A percentile compares a stretch with the other conserved stretches of the same genome.
Conservation (phyloP, 2,329 filamentous ascomycete species). For the Coniosporium tulheliwenetii region DNA sequence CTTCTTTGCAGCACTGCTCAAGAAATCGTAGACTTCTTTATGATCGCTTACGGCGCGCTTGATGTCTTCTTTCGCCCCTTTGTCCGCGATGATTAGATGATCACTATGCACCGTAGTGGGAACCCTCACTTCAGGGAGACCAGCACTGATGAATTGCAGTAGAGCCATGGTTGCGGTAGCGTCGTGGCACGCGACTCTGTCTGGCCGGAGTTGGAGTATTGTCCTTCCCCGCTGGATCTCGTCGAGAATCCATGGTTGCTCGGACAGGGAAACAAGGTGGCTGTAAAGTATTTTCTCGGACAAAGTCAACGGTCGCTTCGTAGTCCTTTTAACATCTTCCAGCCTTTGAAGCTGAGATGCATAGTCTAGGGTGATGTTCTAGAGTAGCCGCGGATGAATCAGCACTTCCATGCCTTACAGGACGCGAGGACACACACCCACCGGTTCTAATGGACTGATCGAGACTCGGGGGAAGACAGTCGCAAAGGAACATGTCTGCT, state of each 20-base stretch:
- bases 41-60: conserved; percentile 13
- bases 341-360: too few species aligned
- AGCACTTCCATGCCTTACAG: too few species aligned
- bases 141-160: conserved; percentile 26
- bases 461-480: too few species aligned
- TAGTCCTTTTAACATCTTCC: too few species aligned
- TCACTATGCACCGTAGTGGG: conserved; percentile 26
- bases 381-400: too few species aligned
- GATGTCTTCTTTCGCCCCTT: conserved; percentile 16
- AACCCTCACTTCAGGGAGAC: conserved; percentile 19
- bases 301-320: conserved; percentile 15
- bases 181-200: conserved; percentile 27
- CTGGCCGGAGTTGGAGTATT: conserved; percentile 20
- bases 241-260: conserved; percentile 4
- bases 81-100: conserved; percentile 21
- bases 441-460: too few species aligned
- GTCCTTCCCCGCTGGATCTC: conserved; percentile 22
- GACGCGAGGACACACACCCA: too few species aligned
- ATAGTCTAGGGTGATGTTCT: too few species aligned
- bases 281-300: conserved; percentile 26
- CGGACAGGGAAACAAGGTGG: conserved; percentile 15
- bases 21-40: conserved; percentile 23
- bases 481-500: too few species aligned
- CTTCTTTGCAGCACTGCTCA: conserved; percentile 24
- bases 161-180: conserved; percentile 27